Base-by-base conservation (phyloP, 2,329 filamentous ascomycete species). In the Penicillium verrucosum region DNA sequence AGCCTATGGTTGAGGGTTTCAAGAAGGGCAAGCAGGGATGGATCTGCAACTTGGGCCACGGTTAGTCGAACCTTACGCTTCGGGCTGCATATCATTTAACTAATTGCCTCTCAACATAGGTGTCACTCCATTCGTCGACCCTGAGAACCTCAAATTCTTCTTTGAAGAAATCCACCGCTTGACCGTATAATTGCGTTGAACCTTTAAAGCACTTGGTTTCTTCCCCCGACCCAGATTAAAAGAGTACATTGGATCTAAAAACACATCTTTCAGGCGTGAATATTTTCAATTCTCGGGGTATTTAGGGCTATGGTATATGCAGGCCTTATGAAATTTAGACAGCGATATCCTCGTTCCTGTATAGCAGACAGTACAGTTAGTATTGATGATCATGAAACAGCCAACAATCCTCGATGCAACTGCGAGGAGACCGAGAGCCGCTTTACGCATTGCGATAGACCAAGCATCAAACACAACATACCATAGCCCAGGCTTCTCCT, bases 11-110 rank as follows among this genome's bases (percentile, higher is more conserved):
- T 1, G 79, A 86, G 60, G 93, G 93, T 0, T 99, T 97, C 70
- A 82, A 82, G 58, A 86, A 87, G 60, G 89, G 88, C 53, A 93
- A 92, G 76, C 86, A 92, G 74, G 90, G 93, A 40, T 99, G 94
- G 93, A 97, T 99, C 66, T 91, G 90, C 46, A 99, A 99, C 73
- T 82, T 99, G 60, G 94, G 94, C 9, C 94, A 99, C 72, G 94
- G 94, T 90, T 82, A 69, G 85, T 75, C 25, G 6, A 37, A 12
- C 29, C 10, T 54, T 41, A 44, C 49, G n/a, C 5, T 52, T 18
- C 59, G 46, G 29, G 27, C 21, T 53, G 59, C 14, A 40, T 36
- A 46, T 51, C 38, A 63, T 27, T 60, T 43, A 68, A 56, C 64
- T 70, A 49, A 68, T 29, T 27, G 6, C 27, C 36, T 58, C 5